Evolutionary conservation across 1,284 basidiomycete genomes (phyloP).

Genomic region (Cryptococcus deneoformans): DNA sequence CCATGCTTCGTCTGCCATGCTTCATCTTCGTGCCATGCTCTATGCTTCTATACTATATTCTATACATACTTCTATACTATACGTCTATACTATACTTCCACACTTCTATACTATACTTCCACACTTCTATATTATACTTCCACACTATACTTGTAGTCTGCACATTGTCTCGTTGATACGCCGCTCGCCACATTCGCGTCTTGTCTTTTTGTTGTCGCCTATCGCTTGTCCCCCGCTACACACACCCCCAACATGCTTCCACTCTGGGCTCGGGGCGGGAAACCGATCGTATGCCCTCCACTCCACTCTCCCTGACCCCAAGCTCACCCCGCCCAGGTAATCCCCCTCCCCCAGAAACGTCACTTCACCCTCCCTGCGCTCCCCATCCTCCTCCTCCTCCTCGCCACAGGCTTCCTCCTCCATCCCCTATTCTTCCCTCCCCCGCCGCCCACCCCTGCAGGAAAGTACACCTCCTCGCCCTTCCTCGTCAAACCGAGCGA

Average conservation of each 20-base stretch:
- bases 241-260: background rate
- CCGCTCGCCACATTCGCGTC: too few relatives aligned
- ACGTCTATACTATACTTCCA: too few relatives aligned
- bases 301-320: too few relatives aligned
- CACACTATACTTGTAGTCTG: too few relatives aligned
- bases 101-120: too few relatives aligned
- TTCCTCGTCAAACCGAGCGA: conserved; percentile 24
- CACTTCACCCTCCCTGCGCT: conserved; percentile 7
- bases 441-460: background rate
- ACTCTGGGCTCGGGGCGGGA: background rate
- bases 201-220: background rate
- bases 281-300: background rate
- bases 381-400: conserved; percentile 9
- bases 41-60: too few relatives aligned
- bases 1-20: too few relatives aligned
- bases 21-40: too few relatives aligned
- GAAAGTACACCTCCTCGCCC: conserved; percentile 18
- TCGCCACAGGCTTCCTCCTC: conserved; percentile 1
- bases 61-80: too few relatives aligned
- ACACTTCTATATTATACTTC: too few relatives aligned
- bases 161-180: too few relatives aligned
- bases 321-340: background rate
- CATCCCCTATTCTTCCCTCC: conserved; percentile 3
- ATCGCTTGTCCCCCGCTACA: background rate
- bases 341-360: conserved; percentile 12